phyloP scores from a whole-genome alignment of 352 stramenopile species.

The Peronosclerospora sorghi region DNA sequence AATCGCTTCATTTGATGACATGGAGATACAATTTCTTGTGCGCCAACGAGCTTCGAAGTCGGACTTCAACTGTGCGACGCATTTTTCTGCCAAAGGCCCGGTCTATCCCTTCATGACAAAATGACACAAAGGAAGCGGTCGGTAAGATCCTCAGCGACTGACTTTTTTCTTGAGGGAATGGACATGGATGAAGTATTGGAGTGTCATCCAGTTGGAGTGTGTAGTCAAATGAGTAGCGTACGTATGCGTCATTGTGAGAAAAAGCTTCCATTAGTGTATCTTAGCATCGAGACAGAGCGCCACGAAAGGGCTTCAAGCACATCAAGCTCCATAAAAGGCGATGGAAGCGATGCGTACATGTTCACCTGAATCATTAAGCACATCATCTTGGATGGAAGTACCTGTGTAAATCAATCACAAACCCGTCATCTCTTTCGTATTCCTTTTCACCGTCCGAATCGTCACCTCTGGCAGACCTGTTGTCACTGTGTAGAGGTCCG shows the following conservation, averaged over 20 bases:
- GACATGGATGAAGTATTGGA: slow-evolving; percentile 55
- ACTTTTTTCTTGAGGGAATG: slow-evolving; percentile 69
- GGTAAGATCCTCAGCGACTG: slow-evolving; percentile 15
- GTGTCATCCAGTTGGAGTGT: slow-evolving; percentile 45
- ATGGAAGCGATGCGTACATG: slow-evolving; percentile 5
- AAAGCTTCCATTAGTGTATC: slow-evolving; percentile 54
- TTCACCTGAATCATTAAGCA: no score
- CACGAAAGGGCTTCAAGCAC: slow-evolving; percentile 10
- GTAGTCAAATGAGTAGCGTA: slow-evolving; percentile 65
- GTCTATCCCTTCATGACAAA: slow-evolving; percentile 7
- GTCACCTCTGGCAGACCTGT: no score
- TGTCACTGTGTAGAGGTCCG: no score
- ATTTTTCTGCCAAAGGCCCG: slow-evolving; percentile 38
- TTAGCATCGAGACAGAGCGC: slow-evolving; percentile 43
- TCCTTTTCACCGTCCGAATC: no score
- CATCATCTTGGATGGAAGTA: no score
- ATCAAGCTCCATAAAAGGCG: slow-evolving; percentile 9
- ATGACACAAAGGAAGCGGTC: slow-evolving; percentile 9
- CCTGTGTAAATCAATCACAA: no score
- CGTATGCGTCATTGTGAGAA: slow-evolving; percentile 54
- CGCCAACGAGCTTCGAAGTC: slow-evolving; percentile 54
- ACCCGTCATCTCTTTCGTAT: no score
- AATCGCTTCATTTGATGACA: slow-evolving; percentile 46
- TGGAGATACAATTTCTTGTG: slow-evolving; percentile 65
- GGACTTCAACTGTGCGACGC: slow-evolving; percentile 58